Evolutionary conservation across 208 protist species (phyloP), one percentile per base, ranked within the genome.

Genomic region (Crithidia brevicula): DNA sequence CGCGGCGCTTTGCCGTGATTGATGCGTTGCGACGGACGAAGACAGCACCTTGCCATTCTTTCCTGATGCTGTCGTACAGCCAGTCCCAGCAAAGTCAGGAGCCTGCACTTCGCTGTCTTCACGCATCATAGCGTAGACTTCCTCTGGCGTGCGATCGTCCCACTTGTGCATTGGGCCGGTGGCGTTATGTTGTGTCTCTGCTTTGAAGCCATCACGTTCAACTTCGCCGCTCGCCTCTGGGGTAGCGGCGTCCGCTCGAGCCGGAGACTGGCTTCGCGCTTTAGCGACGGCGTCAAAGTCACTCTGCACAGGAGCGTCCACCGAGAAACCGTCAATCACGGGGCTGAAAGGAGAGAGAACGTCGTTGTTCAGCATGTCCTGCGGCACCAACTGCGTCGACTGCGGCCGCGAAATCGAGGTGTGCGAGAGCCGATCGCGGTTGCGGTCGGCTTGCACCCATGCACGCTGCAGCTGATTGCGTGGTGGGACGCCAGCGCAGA

Each of bases 391-490:
- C 59, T 63, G 62, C 40, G 59, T 54, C 31, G 72, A 78, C 22
- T 52, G 72, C 27, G 61, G 72, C 9, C 42, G 65, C 25, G 72
- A 78, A 0, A 40, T 46, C 6, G 74, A 54, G 7, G 46, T 47
- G 47, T 63, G 50, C 33, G 70, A 68, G 20, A 71, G 67, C 13
- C 64, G 52, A 36, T 78, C 66, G 6, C 82, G 64, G 51, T 81
- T 80, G 50, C 76, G 74, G 34, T 91, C 85, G 0, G 75, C 70
- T 59, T 89, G 81, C 7, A 74, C 75, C 79, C 82, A 91, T 18
- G 88, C 85, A 22, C 74, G 72, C 42, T 85, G 78, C 63, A 91
- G 73, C 33, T 74, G 79, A 2, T 50, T 67, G 13, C 88, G 79
- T 23, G 71, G 78, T 6, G 71, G 59, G 8, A 86, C 72, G 27